These are phyloP conservation scores for Mucor piriformis DNA, from an alignment of 371 early-diverging fungal species.

Conservation along the genomic window DNA sequence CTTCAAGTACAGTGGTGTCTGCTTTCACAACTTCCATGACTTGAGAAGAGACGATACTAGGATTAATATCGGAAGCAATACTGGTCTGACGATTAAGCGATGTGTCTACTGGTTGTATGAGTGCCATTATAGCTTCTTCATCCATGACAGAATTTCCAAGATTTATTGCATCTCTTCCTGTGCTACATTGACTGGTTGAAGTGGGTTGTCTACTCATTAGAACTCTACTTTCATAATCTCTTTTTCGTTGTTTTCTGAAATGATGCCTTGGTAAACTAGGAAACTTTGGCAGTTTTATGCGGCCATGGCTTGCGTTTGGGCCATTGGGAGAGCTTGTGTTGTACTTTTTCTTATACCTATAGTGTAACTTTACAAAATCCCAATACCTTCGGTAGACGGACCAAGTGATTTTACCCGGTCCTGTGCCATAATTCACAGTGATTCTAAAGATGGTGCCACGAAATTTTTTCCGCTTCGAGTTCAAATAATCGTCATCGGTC, in stretches of 20 bases:
- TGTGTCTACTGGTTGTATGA: neutral
- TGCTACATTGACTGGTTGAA: neutral
- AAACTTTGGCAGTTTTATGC: constrained; percentile 49
- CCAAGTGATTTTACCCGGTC: constrained; percentile 38
- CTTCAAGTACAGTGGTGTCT: constrained; percentile 34
- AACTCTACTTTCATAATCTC: neutral
- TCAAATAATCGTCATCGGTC: neutral
- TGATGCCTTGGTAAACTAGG: constrained; percentile 36
- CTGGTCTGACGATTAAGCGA: neutral
- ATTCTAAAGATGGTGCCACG: constrained; percentile 21
- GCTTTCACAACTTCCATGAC: constrained; percentile 30
- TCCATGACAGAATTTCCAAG: constrained; percentile 10
- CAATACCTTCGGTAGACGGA: constrained; percentile 51
- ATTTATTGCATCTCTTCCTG: neutral
- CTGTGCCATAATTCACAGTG: constrained; percentile 25
- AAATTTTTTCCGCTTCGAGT: constrained; percentile 2
- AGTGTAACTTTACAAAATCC: constrained; percentile 65
- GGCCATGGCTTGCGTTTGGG: neutral
- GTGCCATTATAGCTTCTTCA: constrained; percentile 19
- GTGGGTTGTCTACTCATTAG: neutral
- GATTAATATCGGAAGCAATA: neutral
- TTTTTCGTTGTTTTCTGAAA: constrained; percentile 4
- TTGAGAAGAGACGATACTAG: constrained; percentile 5
- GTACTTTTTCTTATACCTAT: constrained; percentile 31
- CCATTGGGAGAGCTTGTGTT: constrained; percentile 31